These are phyloP conservation scores for Posidonia oceanica DNA, from an alignment of 116 monocot species.

Conservation along the genomic window DNA sequence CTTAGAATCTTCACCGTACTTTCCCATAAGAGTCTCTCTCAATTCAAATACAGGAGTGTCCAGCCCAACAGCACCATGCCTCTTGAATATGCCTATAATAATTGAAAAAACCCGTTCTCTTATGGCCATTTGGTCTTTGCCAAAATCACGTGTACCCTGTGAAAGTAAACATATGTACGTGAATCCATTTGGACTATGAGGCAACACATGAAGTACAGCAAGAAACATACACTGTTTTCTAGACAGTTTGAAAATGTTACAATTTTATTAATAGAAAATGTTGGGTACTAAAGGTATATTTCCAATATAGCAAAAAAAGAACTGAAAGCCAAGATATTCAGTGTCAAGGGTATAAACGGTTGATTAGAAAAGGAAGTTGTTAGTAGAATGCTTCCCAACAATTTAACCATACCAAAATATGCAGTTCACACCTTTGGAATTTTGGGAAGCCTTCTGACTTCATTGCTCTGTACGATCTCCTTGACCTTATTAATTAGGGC, in stretches of 20 bases:
- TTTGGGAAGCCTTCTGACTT: constrained; percentile 95
- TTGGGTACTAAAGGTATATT: neutral
- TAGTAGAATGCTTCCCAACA: neutral
- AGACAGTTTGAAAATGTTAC: neutral
- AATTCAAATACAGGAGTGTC: constrained; percentile 98
- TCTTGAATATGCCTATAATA: constrained; percentile 78
- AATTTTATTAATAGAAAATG: neutral
- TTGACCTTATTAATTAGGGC: constrained; percentile 48
- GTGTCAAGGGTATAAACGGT: neutral
- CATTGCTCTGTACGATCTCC: constrained; percentile 95
- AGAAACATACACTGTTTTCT: too few species aligned
- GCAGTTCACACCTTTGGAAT: constrained; percentile 73
- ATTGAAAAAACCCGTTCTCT: constrained; percentile 85
- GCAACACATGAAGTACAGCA: too few species aligned
- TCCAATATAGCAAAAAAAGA: neutral
- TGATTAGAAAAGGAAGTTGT: neutral
- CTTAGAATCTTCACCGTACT: constrained; percentile 99
- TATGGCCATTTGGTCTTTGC: constrained; percentile 90
- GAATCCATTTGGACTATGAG: too few species aligned
- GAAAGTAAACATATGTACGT: neutral
- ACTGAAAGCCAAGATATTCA: too few species aligned
- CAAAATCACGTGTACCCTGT: constrained; percentile 99
- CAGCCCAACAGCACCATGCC: constrained; percentile 81
- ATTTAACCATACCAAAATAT: neutral
- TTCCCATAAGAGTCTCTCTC: constrained; percentile 95